A percentile compares a stretch with the other conserved stretches of the same genome.
These are phyloP conservation scores for Kodamaea kaohsiungensis DNA, from an alignment of 805 yeast species.

Conservation along the genomic window DNA sequence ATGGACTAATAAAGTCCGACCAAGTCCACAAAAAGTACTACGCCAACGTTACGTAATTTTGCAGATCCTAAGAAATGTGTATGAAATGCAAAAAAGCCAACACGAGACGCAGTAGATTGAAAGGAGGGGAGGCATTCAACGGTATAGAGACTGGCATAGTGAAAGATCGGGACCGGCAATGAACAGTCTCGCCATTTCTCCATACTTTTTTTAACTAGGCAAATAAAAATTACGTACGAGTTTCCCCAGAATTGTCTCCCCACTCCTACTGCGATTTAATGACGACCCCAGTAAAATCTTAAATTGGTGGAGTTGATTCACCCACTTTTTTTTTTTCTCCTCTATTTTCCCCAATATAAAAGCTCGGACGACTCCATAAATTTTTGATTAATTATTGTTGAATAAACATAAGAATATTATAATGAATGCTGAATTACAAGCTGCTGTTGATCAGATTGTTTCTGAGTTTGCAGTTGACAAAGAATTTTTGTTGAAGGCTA, in stretches of 20 bases:
- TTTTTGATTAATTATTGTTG: background rate
- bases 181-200: background rate
- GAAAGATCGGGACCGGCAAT: too few relatives aligned
- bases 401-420: background rate
- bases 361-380: background rate
- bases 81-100: background rate
- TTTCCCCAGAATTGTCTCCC: background rate
- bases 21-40: too few relatives aligned
- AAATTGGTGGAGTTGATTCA: slow-evolving; percentile 1
- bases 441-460: slow-evolving; percentile 37
- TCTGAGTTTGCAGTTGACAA: slow-evolving; percentile 43
- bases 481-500: slow-evolving; percentile 47
- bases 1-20: background rate
- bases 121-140: background rate
- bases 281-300: background rate
- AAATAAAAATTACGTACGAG: background rate
- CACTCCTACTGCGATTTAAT: background rate
- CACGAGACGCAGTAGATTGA: background rate
- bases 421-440: slow-evolving; percentile 19
- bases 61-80: background rate
- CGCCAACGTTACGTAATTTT: background rate
- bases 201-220: too few relatives aligned
- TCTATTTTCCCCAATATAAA: slow-evolving; percentile 1
- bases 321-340: background rate
- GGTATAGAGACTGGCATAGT: too few relatives aligned